phyloP scores from a whole-genome alignment of 202 grass and related monocot species.

The Cymbopogon flexuosus region DNA sequence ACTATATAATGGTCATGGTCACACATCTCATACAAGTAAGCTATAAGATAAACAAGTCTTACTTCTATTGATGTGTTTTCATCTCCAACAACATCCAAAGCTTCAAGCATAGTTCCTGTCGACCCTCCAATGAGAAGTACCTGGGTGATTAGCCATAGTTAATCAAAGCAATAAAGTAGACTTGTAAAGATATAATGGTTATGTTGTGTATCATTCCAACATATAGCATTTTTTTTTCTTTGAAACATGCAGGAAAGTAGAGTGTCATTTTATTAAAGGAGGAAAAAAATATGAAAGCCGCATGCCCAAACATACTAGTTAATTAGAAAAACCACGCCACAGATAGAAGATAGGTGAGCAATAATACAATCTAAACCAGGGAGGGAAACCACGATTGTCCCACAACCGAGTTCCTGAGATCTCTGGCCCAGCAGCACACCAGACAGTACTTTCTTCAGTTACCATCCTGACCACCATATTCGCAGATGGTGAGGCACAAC shows the following conservation, averaged over 20 bases:
- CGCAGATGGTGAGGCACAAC: neutral
- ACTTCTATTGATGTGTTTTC: slow-evolving; percentile 59
- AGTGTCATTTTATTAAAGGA: neutral
- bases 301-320: neutral
- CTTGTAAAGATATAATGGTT: neutral
- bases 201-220: neutral
- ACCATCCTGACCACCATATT: neutral
- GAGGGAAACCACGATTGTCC: neutral
- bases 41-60: slow-evolving; percentile 24
- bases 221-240: neutral
- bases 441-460: neutral
- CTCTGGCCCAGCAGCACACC: neutral
- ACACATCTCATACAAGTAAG: neutral
- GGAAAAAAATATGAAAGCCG: neutral
- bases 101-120: slow-evolving; percentile 91
- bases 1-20: neutral
- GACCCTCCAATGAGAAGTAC: slow-evolving; percentile 97
- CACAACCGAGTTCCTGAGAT: neutral
- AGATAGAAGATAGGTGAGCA: neutral
- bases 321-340: neutral
- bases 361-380: neutral
- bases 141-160: slow-evolving; percentile 36
- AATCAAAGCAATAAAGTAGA: neutral
- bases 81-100: slow-evolving; percentile 89
- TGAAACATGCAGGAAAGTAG: neutral